phyloP scores from a whole-genome alignment of 2,329 filamentous ascomycete genomes.

The Aspergillus novofumigatus region DNA sequence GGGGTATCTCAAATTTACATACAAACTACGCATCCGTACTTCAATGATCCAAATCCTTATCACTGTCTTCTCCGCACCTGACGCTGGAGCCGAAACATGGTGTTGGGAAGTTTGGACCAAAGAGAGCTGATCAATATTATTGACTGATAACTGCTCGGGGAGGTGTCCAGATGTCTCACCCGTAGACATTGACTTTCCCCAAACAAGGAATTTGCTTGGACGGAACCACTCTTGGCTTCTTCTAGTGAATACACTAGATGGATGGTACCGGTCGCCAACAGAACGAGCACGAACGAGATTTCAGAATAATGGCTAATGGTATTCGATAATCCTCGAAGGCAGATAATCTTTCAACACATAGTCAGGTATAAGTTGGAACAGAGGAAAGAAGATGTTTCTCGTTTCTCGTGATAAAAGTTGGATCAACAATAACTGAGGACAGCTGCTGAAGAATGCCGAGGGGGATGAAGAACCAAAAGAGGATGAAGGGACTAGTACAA shows the following conservation, averaged over 20 bases:
- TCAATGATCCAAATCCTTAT: background rate
- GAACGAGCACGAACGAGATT: background rate
- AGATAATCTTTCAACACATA: background rate
- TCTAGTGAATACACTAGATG: slow-evolving; percentile 15
- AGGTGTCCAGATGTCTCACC: slow-evolving; percentile 12
- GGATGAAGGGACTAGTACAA: background rate
- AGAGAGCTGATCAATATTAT: background rate
- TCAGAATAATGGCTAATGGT: background rate
- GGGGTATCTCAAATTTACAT: background rate
- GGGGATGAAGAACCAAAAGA: background rate
- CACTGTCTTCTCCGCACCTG: background rate
- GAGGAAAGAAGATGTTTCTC: background rate
- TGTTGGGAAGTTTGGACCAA: slow-evolving; percentile 11
- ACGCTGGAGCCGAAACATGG: slow-evolving; percentile 6
- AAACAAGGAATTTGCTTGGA: slow-evolving; percentile 2
- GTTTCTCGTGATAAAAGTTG: background rate
- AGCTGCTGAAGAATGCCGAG: background rate
- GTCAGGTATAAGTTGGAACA: background rate
- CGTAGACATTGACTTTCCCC: slow-evolving; percentile 1
- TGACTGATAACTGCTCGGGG: slow-evolving; percentile 1
- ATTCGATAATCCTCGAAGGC: background rate
- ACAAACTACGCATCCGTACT: background rate
- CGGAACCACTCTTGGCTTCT: slow-evolving; percentile 16
- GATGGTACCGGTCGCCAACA: background rate
- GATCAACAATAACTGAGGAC: background rate